phyloP scores from a whole-genome alignment of 805 yeast genomes.

The Dipodascus geniculatus region DNA sequence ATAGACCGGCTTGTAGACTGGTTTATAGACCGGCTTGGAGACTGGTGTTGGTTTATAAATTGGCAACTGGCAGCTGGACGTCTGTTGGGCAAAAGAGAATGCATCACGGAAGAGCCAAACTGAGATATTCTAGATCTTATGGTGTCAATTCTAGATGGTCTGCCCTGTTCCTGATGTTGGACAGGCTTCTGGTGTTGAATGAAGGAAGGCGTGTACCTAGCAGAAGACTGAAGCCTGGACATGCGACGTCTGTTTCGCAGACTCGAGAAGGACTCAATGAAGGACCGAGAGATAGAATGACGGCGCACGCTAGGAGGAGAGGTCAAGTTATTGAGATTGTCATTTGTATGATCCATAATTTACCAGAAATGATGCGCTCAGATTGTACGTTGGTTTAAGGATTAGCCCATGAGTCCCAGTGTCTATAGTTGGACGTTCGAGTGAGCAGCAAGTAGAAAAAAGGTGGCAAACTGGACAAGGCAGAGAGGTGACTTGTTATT shows the following conservation, averaged over 20 bases:
- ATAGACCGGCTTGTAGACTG: not conserved
- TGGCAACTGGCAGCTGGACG: too few species aligned
- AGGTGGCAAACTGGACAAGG: not conserved
- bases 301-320: not conserved
- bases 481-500: not conserved
- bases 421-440: not conserved
- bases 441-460: not conserved
- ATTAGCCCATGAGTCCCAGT: not conserved
- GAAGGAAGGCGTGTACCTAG: too few species aligned
- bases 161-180: too few species aligned
- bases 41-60: too few species aligned
- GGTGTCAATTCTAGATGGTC: not conserved
- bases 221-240: too few species aligned
- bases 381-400: not conserved
- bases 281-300: not conserved
- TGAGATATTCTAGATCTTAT: not conserved
- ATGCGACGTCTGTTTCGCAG: not conserved
- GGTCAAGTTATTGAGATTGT: not conserved
- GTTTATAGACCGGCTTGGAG: not conserved
- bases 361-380: not conserved
- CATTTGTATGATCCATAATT: not conserved
- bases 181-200: too few species aligned
- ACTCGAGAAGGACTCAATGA: not conserved
- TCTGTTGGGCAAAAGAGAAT: not conserved
- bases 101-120: not conserved